Conservation (phyloP, 352 stramenopile species). For the Pythium apleroticum region DNA sequence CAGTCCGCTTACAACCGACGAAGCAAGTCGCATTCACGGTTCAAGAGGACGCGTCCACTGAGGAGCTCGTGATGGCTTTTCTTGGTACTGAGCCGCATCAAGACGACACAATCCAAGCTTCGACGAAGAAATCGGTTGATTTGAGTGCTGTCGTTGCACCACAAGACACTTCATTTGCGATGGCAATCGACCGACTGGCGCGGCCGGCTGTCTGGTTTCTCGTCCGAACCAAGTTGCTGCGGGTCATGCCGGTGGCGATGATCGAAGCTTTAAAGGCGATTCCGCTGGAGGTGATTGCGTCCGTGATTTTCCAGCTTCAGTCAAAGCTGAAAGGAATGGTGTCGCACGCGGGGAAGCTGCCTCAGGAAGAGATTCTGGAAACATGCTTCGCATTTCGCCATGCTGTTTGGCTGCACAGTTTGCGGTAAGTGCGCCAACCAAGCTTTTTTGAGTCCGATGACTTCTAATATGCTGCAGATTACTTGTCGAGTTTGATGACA, state of each 20-base stretch:
- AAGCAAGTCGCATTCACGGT: slow-evolving; percentile 15
- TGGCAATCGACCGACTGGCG: slow-evolving; percentile 19
- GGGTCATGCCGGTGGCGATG: slow-evolving; percentile 3
- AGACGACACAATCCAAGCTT: not conserved
- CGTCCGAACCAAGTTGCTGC: slow-evolving; percentile 13
- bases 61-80: slow-evolving; percentile 23
- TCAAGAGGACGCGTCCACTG: slow-evolving; percentile 13
- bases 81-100: not conserved
- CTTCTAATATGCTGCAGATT: not conserved
- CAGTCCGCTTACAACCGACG: not conserved
- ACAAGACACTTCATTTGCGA: not conserved
- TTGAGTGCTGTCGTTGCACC: not conserved
- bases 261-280: slow-evolving; percentile 20
- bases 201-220: slow-evolving; percentile 27
- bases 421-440: slow-evolving; percentile 39
- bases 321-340: slow-evolving; percentile 44
- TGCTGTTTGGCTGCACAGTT: slow-evolving; percentile 55
- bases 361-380: slow-evolving; percentile 50
- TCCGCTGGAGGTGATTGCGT: slow-evolving; percentile 44
- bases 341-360: slow-evolving; percentile 40
- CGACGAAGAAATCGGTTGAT: not conserved
- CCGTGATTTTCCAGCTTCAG: slow-evolving; percentile 48
- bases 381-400: slow-evolving; percentile 59
- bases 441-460: not conserved
- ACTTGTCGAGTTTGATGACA: not conserved